These are phyloP conservation scores for Thelonectria discophora DNA, from an alignment of 2,329 filamentous ascomycete species.

Conservation along the genomic window DNA sequence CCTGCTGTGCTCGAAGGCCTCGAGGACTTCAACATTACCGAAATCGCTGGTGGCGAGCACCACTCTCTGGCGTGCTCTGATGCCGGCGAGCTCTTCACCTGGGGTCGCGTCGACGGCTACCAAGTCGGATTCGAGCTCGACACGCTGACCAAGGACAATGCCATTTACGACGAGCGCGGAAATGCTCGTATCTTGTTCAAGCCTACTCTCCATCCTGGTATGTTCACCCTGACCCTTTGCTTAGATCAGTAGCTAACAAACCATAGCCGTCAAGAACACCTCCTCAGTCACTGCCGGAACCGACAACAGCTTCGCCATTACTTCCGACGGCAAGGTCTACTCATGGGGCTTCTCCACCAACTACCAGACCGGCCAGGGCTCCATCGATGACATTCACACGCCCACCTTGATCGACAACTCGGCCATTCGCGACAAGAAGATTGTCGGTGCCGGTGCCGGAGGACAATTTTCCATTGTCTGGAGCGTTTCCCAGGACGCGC, in stretches of 20 bases:
- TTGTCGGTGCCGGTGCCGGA: conserved; percentile 84
- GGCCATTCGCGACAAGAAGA: conserved; percentile 76
- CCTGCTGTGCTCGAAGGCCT: conserved; percentile 75
- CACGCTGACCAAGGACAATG: conserved; percentile 57
- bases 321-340: conserved; percentile 74
- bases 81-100: conserved; percentile 66
- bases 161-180: conserved; percentile 70
- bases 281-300: conserved; percentile 67
- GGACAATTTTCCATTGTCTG: conserved; percentile 81
- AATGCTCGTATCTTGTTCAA: conserved; percentile 70
- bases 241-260: neutral
- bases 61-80: conserved; percentile 74
- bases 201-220: conserved; percentile 55
- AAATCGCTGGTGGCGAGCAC: conserved; percentile 76
- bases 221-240: conserved; percentile 4
- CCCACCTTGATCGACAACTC: conserved; percentile 87
- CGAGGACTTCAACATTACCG: conserved; percentile 67
- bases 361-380: conserved; percentile 82
- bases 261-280: conserved; percentile 61
- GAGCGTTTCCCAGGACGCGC: conserved; percentile 49
- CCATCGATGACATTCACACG: conserved; percentile 78
- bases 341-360: conserved; percentile 84
- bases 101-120: conserved; percentile 65
- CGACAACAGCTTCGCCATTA: conserved; percentile 79
- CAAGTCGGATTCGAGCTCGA: conserved; percentile 66